phyloP scores from a whole-genome alignment of 768 basidiomycete genomes.

The Kwoniella sp. region DNA sequence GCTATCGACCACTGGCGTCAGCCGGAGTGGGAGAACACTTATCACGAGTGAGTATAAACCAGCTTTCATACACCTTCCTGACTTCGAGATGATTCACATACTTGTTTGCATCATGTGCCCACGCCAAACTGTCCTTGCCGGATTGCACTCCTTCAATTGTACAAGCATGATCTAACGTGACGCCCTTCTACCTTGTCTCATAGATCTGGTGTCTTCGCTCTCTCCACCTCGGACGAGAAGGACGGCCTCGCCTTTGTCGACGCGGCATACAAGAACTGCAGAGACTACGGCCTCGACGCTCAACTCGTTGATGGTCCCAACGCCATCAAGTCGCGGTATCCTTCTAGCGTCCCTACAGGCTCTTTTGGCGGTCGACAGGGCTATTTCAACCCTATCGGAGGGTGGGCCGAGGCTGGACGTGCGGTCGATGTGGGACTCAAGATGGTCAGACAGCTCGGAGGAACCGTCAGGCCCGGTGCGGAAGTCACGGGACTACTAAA shows the following conservation, averaged over 20 bases:
- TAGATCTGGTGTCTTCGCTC: slow-evolving; percentile 66
- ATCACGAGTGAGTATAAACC: slow-evolving; percentile 76
- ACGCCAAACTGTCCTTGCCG: no score
- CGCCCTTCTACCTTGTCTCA: neutral
- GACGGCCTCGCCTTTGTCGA: slow-evolving; percentile 60
- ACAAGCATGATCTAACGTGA: neutral
- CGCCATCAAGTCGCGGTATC: slow-evolving; percentile 62
- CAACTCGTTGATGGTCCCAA: slow-evolving; percentile 57
- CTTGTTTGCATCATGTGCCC: no score
- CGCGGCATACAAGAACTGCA: slow-evolving; percentile 68
- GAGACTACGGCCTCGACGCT: slow-evolving; percentile 63
- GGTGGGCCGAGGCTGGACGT: slow-evolving; percentile 80
- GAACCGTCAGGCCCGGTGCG: slow-evolving; percentile 65
- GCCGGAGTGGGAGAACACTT: slow-evolving; percentile 61
- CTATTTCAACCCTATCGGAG: slow-evolving; percentile 75
- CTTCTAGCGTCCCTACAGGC: slow-evolving; percentile 56
- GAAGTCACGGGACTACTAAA: slow-evolving; percentile 63
- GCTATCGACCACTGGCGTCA: slow-evolving; percentile 76
- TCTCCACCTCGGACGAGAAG: slow-evolving; percentile 56
- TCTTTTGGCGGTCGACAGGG: slow-evolving; percentile 57
- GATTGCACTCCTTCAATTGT: no score
- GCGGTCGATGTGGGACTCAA: slow-evolving; percentile 65
- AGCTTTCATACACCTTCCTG: no score
- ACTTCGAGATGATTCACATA: no score
- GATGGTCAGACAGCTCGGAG: slow-evolving; percentile 66